Conservation (phyloP, 2,329 filamentous ascomycete species). For the Aspergillus cejpii region DNA sequence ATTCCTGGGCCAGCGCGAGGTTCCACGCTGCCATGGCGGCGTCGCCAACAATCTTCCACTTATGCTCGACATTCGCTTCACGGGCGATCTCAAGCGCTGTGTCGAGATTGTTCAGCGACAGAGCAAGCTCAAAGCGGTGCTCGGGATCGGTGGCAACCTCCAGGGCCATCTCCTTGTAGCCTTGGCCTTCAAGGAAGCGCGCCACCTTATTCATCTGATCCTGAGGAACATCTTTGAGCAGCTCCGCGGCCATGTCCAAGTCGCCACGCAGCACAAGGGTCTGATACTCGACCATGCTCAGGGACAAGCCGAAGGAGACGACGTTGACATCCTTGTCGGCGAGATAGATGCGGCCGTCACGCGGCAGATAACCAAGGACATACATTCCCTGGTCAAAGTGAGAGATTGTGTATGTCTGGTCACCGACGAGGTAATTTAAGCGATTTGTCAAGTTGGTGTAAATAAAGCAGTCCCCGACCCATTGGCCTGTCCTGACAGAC, state of each 20-base stretch:
- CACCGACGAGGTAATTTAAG: constrained; percentile 93
- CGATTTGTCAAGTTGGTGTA: constrained; percentile 97
- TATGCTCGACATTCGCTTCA: constrained; percentile 82
- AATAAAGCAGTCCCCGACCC: constrained; percentile 98
- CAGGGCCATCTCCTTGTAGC: constrained; percentile 89
- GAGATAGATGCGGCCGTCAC: constrained; percentile 91
- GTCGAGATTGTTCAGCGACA: constrained; percentile 73
- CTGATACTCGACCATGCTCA: constrained; percentile 93
- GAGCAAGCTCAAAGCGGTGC: constrained; percentile 90
- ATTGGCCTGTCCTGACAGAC: constrained; percentile 86
- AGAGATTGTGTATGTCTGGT: constrained; percentile 95
- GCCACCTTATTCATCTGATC: constrained; percentile 98
- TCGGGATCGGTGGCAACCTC: constrained; percentile 92
- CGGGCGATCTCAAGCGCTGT: constrained; percentile 79
- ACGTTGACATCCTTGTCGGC: constrained; percentile 92
- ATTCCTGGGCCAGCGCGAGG: constrained; percentile 79
- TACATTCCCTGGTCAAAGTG: constrained; percentile 97
- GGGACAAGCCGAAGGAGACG: constrained; percentile 81
- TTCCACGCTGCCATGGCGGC: constrained; percentile 83
- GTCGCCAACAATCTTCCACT: constrained; percentile 97
- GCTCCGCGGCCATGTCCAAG: constrained; percentile 80
- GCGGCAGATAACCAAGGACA: constrained; percentile 86
- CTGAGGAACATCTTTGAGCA: constrained; percentile 75
- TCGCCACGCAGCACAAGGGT: constrained; percentile 90
- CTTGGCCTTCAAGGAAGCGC: constrained; percentile 92